Base-by-base conservation (phyloP, 495 filamentous ascomycete genomes). In the Thermochaetoides thermophila region DNA sequence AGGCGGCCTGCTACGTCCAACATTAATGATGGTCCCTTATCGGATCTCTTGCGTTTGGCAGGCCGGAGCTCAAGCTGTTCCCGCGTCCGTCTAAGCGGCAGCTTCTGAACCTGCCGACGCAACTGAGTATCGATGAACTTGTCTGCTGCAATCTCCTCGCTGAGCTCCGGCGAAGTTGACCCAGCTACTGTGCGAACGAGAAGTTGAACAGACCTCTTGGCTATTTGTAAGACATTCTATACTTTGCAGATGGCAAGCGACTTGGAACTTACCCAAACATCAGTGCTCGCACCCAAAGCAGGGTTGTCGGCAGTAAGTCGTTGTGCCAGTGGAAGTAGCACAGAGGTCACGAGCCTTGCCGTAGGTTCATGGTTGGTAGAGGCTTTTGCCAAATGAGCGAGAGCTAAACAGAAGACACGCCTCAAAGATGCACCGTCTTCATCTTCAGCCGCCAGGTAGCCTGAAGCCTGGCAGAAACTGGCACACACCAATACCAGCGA, bases 201-300 rank as follows among this genome's bases (percentile, higher is more conserved):
- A 9, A 64, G 27, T 7, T 45, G 38, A 8, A 56, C 31, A 27
- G 52, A 51, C 28, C 47, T 46, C 59, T 63, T n/a, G n/a, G n/a
- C n/a, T n/a, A n/a, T n/a, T n/a, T n/a, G 26, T 56, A 43, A 62
- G 49, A 33, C 35, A 10, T 5, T 1, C 8, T 5, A 18, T 14
- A 7, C 2, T 10, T 1, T 9, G 31, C 16, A 8, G 19, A n/a
- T 15, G 19, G 5, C 3, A 17, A 13, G 14, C 8, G 17, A 2
- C n/a, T n/a, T n/a, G 21, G 18, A 39, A 40, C 56, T 29, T 51
- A 60, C 59, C 48, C 44, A 45, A 29, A 61, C 15, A 29, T 63
- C 59, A 8, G 44, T 48, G 3, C 36, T 46, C 2, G 24, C 18
- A 3, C 38, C 36, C 24, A 45, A n/a, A 7, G 36, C 30, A 8